These are phyloP conservation scores for Colletotrichum cuscutae DNA, from an alignment of 2,329 filamentous ascomycete species.

Conservation along the genomic window DNA sequence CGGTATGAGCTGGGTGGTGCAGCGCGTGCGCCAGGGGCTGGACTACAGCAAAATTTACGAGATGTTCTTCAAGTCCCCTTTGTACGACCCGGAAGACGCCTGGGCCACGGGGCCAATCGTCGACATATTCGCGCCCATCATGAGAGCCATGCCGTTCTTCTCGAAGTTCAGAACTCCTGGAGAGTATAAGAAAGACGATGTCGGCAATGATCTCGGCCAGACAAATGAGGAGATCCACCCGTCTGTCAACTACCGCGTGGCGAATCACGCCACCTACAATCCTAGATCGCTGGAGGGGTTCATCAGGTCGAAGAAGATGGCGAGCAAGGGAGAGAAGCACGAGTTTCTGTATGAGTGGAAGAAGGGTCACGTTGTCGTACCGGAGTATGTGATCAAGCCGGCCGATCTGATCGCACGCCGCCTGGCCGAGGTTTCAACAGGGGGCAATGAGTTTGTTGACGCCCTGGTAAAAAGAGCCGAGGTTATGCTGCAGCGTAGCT, in stretches of 20 bases:
- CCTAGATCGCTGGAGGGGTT: background rate
- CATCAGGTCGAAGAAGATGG: background rate
- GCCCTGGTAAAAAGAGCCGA: background rate
- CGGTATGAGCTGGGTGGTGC: background rate
- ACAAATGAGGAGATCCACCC: constrained; percentile 31
- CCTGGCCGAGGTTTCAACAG: background rate
- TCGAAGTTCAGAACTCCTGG: constrained; percentile 26
- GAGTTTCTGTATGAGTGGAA: constrained; percentile 6
- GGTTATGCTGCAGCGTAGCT: background rate
- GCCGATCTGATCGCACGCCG: background rate
- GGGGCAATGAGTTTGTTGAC: background rate
- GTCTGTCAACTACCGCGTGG: constrained; percentile 9
- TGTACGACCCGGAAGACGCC: background rate
- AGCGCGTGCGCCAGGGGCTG: background rate
- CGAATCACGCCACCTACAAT: background rate
- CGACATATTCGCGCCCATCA: constrained; percentile 4
- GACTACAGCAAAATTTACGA: background rate
- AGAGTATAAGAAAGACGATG: constrained; percentile 8
- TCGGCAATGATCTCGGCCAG: background rate
- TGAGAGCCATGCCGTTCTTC: constrained; percentile 5
- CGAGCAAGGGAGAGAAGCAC: background rate
- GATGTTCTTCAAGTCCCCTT: background rate
- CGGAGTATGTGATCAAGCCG: constrained; percentile 18
- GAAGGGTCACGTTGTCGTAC: constrained; percentile 6
- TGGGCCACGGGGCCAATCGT: constrained; percentile 25